These are phyloP conservation scores for Coix lacrymajobi DNA, from an alignment of 176 grass and related monocot species.

Conservation along the genomic window DNA sequence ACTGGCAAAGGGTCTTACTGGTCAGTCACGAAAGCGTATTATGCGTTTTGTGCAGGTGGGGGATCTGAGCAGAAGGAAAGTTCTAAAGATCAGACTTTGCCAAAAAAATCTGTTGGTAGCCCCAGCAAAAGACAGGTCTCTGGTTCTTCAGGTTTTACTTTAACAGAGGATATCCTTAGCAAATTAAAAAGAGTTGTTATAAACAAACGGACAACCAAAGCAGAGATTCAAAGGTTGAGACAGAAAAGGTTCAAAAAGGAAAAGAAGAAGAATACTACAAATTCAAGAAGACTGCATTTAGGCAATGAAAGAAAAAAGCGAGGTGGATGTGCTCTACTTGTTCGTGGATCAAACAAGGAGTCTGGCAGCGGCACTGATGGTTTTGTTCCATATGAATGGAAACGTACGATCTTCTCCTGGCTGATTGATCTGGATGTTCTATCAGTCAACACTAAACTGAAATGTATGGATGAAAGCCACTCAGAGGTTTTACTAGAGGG, in stretches of 20 bases:
- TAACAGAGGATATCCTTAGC: slow-evolving; percentile 58
- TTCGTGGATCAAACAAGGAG: slow-evolving; percentile 67
- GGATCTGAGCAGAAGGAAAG: slow-evolving; percentile 26
- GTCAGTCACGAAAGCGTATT: slow-evolving; percentile 95
- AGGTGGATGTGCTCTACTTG: slow-evolving; percentile 66
- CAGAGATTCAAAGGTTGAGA: slow-evolving; percentile 37
- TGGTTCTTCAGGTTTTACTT: slow-evolving; percentile 17
- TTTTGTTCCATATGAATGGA: slow-evolving; percentile 82
- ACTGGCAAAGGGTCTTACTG: slow-evolving; percentile 80
- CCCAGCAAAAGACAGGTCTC: slow-evolving; percentile 5
- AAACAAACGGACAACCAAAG: slow-evolving; percentile 49
- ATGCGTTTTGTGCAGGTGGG: slow-evolving; percentile 32
- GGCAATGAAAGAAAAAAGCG: slow-evolving; percentile 52
- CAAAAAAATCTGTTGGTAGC: slow-evolving; percentile 36
- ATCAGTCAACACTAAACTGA: slow-evolving; percentile 56
- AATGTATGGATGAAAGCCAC: slow-evolving; percentile 63
- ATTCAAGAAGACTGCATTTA: slow-evolving; percentile 25
- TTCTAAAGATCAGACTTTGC: slow-evolving; percentile 12
- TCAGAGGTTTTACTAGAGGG: slow-evolving; percentile 65
- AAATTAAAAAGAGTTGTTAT: slow-evolving; percentile 67
- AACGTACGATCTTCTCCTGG: slow-evolving; percentile 85
- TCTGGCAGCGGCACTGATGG: slow-evolving; percentile 41
- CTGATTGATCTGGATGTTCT: slow-evolving; percentile 84
- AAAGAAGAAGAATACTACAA: slow-evolving; percentile 29
- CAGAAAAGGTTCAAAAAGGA: slow-evolving; percentile 29